Base-by-base conservation (phyloP, 2,329 filamentous ascomycete species). In the Neopestalotiopsis clavispora region DNA sequence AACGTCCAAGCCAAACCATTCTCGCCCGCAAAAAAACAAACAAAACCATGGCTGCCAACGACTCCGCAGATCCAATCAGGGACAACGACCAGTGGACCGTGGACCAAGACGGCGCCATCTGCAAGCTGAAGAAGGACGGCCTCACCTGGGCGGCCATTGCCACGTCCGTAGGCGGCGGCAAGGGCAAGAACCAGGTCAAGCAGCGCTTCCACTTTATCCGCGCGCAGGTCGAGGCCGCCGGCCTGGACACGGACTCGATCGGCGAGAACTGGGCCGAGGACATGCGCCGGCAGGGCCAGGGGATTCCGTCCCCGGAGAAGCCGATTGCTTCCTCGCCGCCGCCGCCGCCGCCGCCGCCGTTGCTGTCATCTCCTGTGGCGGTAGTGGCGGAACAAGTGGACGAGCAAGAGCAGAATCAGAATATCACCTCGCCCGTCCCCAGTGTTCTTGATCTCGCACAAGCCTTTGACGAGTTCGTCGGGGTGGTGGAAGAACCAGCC, bases 71-170 rank as follows among this genome's bases (percentile, higher is more conserved):
- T 5, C 34, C 34, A 10, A 38, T 38, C 34, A 7, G 34, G 14
- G 70, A 70, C 28, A 68, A 68, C 12, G 30, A 56, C 3, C 23
- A 68, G 42, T 76, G 74, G 74, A 69, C 67, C 7, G 62, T 13
- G 4, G 65, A 73, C 2, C 70, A 75, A 13, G 73, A 76, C 57
- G 69, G 70, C 42, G 68, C 67, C 9, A 61, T 77, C 12, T 71
- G 68, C 63, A 20, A 70, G 45, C 66, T 72, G 60, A 71, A 71
- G 28, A 56, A 42, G 13, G 49, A 72, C 23, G 69, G 30, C 2
- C 67, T 59, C 23, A 68, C 64, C 45, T 74, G 69, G 69, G 62
- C 60, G 14, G 68, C 72, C 13, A 74, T 76, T 61, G 66, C 68
- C 58, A 23, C 61, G 17, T 38, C 68, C 2, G 38, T 75, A 52